These are phyloP conservation scores for Sinapis alba DNA, from an alignment of 441 rosid genomes.

Conservation along the genomic window DNA sequence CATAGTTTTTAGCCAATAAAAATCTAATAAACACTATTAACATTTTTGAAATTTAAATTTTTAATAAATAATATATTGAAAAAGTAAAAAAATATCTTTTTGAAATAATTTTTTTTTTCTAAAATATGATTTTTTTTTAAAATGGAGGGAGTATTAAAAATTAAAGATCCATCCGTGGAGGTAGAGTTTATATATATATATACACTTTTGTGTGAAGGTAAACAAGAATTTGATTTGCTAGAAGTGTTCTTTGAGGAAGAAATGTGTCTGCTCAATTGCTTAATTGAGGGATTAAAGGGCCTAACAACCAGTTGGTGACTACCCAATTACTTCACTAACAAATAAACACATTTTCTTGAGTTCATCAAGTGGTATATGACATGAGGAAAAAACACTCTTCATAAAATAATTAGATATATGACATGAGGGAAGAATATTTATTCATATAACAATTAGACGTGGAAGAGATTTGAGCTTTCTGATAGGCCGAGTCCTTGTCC, in stretches of 20 bases:
- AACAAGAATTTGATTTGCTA: constrained; percentile 15
- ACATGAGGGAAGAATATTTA: neutral
- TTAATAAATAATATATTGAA: no score
- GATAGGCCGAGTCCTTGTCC: constrained; percentile 31
- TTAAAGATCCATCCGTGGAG: no score
- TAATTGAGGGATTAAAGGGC: constrained; percentile 32
- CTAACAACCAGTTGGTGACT: constrained; percentile 46
- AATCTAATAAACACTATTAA: no score
- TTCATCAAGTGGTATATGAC: neutral
- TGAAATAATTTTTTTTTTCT: no score
- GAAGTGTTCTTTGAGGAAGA: constrained; percentile 25
- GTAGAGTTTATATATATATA: no score
- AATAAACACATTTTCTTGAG: neutral
- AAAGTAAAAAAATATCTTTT: no score
- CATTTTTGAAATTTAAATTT: no score
- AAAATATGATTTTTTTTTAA: no score
- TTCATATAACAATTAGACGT: neutral
- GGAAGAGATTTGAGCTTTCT: neutral
- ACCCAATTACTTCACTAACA: constrained; percentile 17
- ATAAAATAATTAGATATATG: neutral
- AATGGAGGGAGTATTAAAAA: no score
- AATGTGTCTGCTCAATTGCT: constrained; percentile 38
- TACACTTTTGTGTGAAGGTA: neutral
- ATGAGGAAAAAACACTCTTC: neutral
- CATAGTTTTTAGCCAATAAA: no score